These are phyloP conservation scores for Cajanus cajan DNA, from an alignment of 306 rosid genomes.

Conservation along the genomic window DNA sequence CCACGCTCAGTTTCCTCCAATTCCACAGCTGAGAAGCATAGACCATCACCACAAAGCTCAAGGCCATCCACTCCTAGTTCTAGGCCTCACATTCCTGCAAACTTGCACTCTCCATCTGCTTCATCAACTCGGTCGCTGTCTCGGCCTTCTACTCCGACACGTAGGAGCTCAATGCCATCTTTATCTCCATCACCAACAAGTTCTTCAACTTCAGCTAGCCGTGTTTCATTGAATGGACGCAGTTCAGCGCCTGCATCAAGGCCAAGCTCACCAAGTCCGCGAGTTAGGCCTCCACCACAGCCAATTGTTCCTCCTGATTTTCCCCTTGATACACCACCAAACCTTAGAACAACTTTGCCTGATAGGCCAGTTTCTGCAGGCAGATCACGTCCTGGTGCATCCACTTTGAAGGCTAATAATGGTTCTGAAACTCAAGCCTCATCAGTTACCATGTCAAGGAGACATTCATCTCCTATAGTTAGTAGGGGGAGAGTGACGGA, in stretches of 20 bases:
- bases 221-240: slow-evolving; percentile 60
- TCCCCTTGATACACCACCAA: slow-evolving; percentile 90
- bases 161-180: slow-evolving; percentile 63
- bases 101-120: slow-evolving; percentile 65
- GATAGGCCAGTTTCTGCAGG: slow-evolving; percentile 98
- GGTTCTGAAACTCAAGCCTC: slow-evolving; percentile 54
- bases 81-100: slow-evolving; percentile 88
- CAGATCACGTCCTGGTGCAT: slow-evolving; percentile 72
- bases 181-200: slow-evolving; percentile 44
- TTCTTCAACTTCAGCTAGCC: slow-evolving; percentile 54
- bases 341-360: slow-evolving; percentile 85
- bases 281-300: slow-evolving; percentile 75
- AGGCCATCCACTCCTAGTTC: slow-evolving; percentile 96
- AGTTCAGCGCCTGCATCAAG: slow-evolving; percentile 72
- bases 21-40: slow-evolving; percentile 60
- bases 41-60: slow-evolving; percentile 59
- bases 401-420: slow-evolving; percentile 55
- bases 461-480: slow-evolving; percentile 70
- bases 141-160: slow-evolving; percentile 88
- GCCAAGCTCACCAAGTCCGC: slow-evolving; percentile 88
- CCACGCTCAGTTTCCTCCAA: slow-evolving; percentile 54
- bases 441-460: slow-evolving; percentile 51
- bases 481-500: slow-evolving; percentile 83
- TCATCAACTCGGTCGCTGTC: slow-evolving; percentile 62
- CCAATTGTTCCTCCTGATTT: slow-evolving; percentile 88